phyloP scores from a whole-genome alignment of 345 rosid species.

The Laguncularia racemosa region DNA sequence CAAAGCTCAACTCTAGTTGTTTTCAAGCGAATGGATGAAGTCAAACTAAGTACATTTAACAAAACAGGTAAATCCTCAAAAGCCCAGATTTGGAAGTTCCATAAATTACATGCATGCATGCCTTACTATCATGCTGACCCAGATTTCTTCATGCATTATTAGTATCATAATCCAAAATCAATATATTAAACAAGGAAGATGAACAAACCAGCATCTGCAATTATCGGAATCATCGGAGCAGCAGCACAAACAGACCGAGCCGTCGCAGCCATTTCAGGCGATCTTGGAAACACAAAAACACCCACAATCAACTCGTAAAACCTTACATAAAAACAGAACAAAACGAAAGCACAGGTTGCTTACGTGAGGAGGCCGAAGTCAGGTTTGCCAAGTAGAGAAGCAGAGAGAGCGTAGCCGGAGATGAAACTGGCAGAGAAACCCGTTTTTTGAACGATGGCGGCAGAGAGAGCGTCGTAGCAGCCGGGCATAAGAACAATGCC shows the following conservation, averaged over 20 bases:
- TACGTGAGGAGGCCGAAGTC: slow-evolving; percentile 49
- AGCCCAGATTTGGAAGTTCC: too few relatives aligned
- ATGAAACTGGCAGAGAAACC: slow-evolving; percentile 40
- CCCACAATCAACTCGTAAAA: too few relatives aligned
- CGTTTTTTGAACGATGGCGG: slow-evolving; percentile 35
- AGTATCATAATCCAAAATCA: too few relatives aligned
- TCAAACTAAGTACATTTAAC: too few relatives aligned
- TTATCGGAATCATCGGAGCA: slow-evolving; percentile 32
- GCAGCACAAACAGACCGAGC: slow-evolving; percentile 38
- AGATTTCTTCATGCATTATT: too few relatives aligned
- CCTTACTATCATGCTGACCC: too few relatives aligned
- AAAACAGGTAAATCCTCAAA: too few relatives aligned
- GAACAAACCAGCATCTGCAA: slow-evolving; percentile 33
- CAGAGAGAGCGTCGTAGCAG: slow-evolving; percentile 48
- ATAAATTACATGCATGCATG: too few relatives aligned
- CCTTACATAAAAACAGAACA: slow-evolving; percentile 3
- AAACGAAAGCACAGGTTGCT: neutral
- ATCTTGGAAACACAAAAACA: slow-evolving; percentile 11
- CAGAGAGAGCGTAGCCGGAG: slow-evolving; percentile 51
- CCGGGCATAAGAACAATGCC: slow-evolving; percentile 41
- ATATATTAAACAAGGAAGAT: neutral
- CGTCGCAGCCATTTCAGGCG: slow-evolving; percentile 44
- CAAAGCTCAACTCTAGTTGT: too few relatives aligned
- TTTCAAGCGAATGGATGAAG: too few relatives aligned
- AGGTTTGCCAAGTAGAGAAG: slow-evolving; percentile 39